These are phyloP conservation scores for Cercospora brassicicola DNA, from an alignment of 2,329 filamentous ascomycete genomes.

Conservation along the genomic window DNA sequence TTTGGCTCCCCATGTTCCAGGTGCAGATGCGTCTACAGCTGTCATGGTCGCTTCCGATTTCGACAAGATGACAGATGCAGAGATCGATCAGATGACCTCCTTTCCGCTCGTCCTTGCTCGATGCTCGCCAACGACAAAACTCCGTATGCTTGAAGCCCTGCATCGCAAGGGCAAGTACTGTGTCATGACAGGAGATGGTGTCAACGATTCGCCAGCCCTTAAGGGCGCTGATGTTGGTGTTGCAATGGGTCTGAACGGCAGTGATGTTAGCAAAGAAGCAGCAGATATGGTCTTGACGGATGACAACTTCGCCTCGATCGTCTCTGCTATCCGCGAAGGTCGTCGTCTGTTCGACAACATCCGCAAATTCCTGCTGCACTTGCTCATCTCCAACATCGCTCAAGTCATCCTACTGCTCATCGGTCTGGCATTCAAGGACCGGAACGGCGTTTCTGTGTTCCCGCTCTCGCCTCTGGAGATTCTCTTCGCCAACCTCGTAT, in stretches of 20 bases:
- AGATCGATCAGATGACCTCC: slow-evolving; percentile 45
- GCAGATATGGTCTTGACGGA: slow-evolving; percentile 49
- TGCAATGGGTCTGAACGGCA: slow-evolving; percentile 48
- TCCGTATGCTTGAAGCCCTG: slow-evolving; percentile 51
- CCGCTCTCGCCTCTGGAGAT: slow-evolving; percentile 51
- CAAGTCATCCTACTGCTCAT: slow-evolving; percentile 51
- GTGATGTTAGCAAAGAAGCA: slow-evolving; percentile 48
- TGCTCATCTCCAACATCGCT: slow-evolving; percentile 51
- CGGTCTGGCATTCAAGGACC: slow-evolving; percentile 50
- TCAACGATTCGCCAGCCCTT: slow-evolving; percentile 49
- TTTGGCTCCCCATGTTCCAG: slow-evolving; percentile 34
- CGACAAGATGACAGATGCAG: slow-evolving; percentile 46
- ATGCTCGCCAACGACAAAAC: slow-evolving; percentile 50
- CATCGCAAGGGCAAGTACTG: slow-evolving; percentile 45
- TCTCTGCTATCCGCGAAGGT: slow-evolving; percentile 49
- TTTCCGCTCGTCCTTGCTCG: slow-evolving; percentile 50
- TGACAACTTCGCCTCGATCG: slow-evolving; percentile 49
- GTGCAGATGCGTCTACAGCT: slow-evolving; percentile 32
- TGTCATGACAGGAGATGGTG: slow-evolving; percentile 50
- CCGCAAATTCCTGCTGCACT: slow-evolving; percentile 51
- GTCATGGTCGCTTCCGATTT: slow-evolving; percentile 50
- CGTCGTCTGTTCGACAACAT: slow-evolving; percentile 51
- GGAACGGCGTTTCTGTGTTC: slow-evolving; percentile 46
- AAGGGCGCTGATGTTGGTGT: slow-evolving; percentile 50
- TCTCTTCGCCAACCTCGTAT: slow-evolving; percentile 51